Evolutionary conservation across 257 asterid species (phyloP), one percentile per base, ranked within the genome.

Genomic region (Nicotiana noctiflora): DNA sequence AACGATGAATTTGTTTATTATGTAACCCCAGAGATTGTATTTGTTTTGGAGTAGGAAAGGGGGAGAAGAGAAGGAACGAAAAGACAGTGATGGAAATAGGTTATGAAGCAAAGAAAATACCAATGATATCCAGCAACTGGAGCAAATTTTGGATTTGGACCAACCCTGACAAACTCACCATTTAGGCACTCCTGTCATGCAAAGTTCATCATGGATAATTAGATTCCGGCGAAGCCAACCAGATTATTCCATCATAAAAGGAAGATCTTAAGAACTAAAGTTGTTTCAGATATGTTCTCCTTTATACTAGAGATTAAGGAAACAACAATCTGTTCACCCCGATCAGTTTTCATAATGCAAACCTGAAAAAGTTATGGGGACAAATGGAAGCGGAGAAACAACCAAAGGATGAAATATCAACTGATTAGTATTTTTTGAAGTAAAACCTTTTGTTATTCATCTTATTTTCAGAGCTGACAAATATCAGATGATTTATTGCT

Each of bases 101-200:
- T 19, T 21, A 25, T 8, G 44, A 29, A 59, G 67, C 17, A 23
- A 79, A 74, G 25, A 57, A 63, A 85, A 40, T 90, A 92, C 99
- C 99, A 95, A 76, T 95, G 99, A 63, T 91, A 92, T 87, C 98
- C 99, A 81, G 98, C 97, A 84, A 90, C 95, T 27, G 99, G 99
- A 85, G 97, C 76, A 85, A 93, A 90, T 88, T 90, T 95, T n/a
- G 97, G 92, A 86, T 95, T 95, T 15, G 98, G 96, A 60, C 98
- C 99, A 78, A 95, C 95, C 87, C 98, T 87, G 82, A 93, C 98
- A 88, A 95, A 95, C 88, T 93, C 99, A 63, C 99, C 99, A 84
- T 91, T 89, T 70, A 96, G 94, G 88, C 98, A 94, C 74, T 91
- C 97, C 99, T 95, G 91, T 85, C 83, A 75, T n/a, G 49, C 37